Base-by-base conservation (phyloP, 2,329 filamentous ascomycete genomes). In the Diaporthe helianthi region DNA sequence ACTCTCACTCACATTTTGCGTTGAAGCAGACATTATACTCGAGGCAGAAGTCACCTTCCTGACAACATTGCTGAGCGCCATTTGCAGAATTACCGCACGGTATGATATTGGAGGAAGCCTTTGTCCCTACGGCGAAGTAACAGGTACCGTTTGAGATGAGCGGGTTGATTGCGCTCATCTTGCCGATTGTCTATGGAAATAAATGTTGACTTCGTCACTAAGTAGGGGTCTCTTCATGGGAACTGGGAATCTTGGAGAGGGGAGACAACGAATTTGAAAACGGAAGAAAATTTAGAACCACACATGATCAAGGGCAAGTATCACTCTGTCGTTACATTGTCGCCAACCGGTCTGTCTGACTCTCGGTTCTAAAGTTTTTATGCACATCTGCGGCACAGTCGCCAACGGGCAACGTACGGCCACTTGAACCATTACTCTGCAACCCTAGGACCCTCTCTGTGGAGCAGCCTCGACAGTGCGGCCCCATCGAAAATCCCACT, bases 21-120 rank as follows among this genome's bases (percentile, higher is more conserved):
- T 67, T 67, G 8, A 47, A 67, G 52, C 64, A 67, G 41, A 67
- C 53, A 22, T 49, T 67, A 22, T 38, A 58, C 10, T 67, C 64
- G 2, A 67, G 12, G 31, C 64, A 67, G 29, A 26, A 67, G 26
- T 67, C 64, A 10, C 64, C 64, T 38, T 67, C 41, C 52, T 67
- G 51, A 10, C 64, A 67, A 67, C 64, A 67, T 22, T 67, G 52
- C 41, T 67, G 53, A 17, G 41, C 6, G 26, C 64, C 52, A 17
- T 9, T 38, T 19, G 64, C 64, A 3, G 52, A 12, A 4, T 67
- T 67, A 1, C 64, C 64, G 19, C 64, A 67, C 26, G 64, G 64
- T 49, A 67, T 67, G 7, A 67, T 38, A 8, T 67, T 67, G 0
- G 51, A 47, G 4, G 64, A 15, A 24, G 52, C 15, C 29, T 58